Conservation (phyloP, 305 asterid genomes). For the Lippia alba region DNA sequence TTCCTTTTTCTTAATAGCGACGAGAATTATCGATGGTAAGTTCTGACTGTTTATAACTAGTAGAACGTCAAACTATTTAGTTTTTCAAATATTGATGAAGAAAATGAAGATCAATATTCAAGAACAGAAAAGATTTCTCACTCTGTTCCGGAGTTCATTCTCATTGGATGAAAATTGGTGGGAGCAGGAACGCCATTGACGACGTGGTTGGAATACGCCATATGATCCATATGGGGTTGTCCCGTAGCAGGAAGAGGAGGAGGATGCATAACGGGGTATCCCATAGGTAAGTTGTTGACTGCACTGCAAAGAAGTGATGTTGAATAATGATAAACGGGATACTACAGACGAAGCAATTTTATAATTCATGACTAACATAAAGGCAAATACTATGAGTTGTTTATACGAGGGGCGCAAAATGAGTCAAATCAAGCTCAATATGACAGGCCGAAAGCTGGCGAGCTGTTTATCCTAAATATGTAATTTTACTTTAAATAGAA, state of each 20-base stretch:
- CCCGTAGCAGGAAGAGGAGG: slow-evolving; percentile 73
- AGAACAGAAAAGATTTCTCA: slow-evolving; percentile 44
- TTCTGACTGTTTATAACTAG: no score
- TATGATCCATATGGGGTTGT: slow-evolving; percentile 79
- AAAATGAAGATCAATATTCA: slow-evolving; percentile 25
- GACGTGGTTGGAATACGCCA: slow-evolving; percentile 78
- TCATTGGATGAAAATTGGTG: slow-evolving; percentile 81
- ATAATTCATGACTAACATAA: not conserved
- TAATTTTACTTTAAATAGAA: no score
- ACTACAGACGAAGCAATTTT: slow-evolving; percentile 25
- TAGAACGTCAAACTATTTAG: no score
- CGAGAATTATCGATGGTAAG: no score
- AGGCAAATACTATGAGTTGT: no score
- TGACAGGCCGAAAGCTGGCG: no score
- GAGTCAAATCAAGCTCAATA: no score
- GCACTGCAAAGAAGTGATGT: slow-evolving; percentile 67
- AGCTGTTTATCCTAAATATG: no score
- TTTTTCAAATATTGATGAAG: not conserved
- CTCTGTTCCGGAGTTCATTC: slow-evolving; percentile 85
- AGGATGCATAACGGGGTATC: slow-evolving; percentile 88
- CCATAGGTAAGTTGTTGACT: slow-evolving; percentile 97
- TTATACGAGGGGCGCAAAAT: no score
- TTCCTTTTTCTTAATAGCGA: no score
- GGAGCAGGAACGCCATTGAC: slow-evolving; percentile 96
- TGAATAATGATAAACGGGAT: slow-evolving; percentile 50